These are phyloP conservation scores for Daphne laureola DNA, from an alignment of 441 rosid species.

Conservation along the genomic window DNA sequence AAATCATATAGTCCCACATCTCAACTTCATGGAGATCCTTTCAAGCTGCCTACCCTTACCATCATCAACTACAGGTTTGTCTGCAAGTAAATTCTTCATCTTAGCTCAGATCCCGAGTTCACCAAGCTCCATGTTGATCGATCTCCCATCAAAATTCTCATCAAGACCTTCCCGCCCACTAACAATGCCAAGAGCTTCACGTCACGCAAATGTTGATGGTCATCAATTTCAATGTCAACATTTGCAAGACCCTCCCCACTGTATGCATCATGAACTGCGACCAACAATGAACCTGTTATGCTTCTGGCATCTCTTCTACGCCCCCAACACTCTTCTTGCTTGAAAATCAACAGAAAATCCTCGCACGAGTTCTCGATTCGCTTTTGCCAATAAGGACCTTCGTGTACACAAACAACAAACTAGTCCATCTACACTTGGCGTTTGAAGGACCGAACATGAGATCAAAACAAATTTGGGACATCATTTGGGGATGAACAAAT, in stretches of 20 bases:
- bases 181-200: too few relatives aligned
- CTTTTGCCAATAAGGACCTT: slow-evolving; percentile 45
- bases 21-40: too few relatives aligned
- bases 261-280: slow-evolving; percentile 51
- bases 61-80: too few relatives aligned
- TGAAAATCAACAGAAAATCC: slow-evolving; percentile 29
- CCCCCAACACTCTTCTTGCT: slow-evolving; percentile 32
- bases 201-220: slow-evolving; percentile 27
- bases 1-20: too few relatives aligned
- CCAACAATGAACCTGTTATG: slow-evolving; percentile 37
- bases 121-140: too few relatives aligned
- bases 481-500: slow-evolving; percentile 4
- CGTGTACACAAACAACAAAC: slow-evolving; percentile 43
- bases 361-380: slow-evolving; percentile 24
- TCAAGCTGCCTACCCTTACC: too few relatives aligned
- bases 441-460: slow-evolving; percentile 24
- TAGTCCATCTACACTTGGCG: slow-evolving; percentile 41
- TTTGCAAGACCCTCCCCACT: slow-evolving; percentile 30
- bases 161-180: too few relatives aligned
- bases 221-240: slow-evolving; percentile 38
- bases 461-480: slow-evolving; percentile 35
- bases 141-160: too few relatives aligned
- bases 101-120: too few relatives aligned
- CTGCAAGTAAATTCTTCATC: too few relatives aligned
- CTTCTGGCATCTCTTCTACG: slow-evolving; percentile 44